Conservation (phyloP, 495 filamentous ascomycete genomes). For the Poronia punctata region DNA sequence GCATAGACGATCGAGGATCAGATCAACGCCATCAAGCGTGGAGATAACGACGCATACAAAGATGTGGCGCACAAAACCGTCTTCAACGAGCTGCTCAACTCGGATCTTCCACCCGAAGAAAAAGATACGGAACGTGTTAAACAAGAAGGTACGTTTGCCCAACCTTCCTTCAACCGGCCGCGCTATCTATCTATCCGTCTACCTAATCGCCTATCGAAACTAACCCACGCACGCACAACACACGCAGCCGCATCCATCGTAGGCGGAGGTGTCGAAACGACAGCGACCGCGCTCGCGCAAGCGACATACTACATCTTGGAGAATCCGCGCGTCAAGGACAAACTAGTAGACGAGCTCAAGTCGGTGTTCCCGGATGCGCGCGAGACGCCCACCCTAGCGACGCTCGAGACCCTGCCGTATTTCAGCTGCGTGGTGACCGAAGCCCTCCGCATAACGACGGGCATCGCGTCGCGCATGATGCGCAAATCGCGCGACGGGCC, state of each 20-base stretch:
- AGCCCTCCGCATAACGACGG: conserved; percentile 17
- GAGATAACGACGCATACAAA: background rate
- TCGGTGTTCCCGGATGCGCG: conserved; percentile 12
- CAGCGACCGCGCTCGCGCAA: conserved; percentile 18
- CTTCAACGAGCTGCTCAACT: conserved; percentile 22
- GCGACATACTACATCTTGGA: conserved; percentile 25
- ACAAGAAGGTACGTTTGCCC: no score
- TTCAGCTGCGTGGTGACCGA: conserved; percentile 34
- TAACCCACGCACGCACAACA: no score
- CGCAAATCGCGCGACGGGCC: conserved; percentile 6
- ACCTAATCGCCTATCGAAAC: no score
- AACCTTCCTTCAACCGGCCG: no score
- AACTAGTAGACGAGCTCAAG: conserved; percentile 24
- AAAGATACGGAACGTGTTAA: conserved; percentile 16
- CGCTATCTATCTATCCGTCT: no score
- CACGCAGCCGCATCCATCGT: conserved; percentile 19
- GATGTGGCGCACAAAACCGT: conserved; percentile 10
- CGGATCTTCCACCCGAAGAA: conserved; percentile 23
- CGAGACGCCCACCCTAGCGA: conserved; percentile 10
- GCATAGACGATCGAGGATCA: conserved; percentile 8
- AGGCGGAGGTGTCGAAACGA: conserved; percentile 32
- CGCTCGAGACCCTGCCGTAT: conserved; percentile 28
- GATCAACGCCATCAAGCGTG: background rate
- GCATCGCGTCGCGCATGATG: conserved; percentile 6
- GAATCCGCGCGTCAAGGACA: conserved; percentile 16